Evolutionary conservation across 768 basidiomycete genomes (phyloP).

Genomic region (Mycena kentingensis): DNA sequence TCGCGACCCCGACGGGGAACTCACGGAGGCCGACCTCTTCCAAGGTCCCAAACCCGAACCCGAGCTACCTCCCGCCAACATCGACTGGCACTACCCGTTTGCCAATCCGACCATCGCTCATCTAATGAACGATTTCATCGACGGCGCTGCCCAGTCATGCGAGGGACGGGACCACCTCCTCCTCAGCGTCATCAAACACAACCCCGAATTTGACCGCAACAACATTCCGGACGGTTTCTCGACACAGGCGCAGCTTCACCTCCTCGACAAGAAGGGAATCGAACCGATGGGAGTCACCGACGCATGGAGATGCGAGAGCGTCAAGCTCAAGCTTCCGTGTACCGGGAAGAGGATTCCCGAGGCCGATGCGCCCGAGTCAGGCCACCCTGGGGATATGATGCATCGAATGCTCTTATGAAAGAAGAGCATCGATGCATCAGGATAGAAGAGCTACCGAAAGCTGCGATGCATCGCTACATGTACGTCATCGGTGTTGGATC

Average conservation of each 20-base stretch:
- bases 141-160: too few species aligned
- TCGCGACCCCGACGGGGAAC: conserved; percentile 1
- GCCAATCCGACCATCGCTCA: neutral
- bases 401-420: too few species aligned
- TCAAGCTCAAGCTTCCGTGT: neutral
- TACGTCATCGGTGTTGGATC: too few species aligned
- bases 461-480: too few species aligned
- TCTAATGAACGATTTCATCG: neutral
- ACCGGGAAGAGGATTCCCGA: neutral
- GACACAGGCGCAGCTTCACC: neutral
- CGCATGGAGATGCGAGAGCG: neutral
- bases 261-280: neutral
- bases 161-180: too few species aligned
- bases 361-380: neutral
- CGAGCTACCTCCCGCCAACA: neutral
- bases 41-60: neutral
- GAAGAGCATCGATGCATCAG: too few species aligned
- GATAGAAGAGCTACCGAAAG: too few species aligned
- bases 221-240: neutral
- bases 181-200: neutral
- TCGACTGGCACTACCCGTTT: neutral
- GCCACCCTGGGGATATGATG: too few species aligned
- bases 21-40: conserved; percentile 2
- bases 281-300: neutral
- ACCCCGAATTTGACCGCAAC: neutral